These are phyloP conservation scores for Zizania palustris DNA, from an alignment of 202 grass and related monocot genomes.

Conservation along the genomic window DNA sequence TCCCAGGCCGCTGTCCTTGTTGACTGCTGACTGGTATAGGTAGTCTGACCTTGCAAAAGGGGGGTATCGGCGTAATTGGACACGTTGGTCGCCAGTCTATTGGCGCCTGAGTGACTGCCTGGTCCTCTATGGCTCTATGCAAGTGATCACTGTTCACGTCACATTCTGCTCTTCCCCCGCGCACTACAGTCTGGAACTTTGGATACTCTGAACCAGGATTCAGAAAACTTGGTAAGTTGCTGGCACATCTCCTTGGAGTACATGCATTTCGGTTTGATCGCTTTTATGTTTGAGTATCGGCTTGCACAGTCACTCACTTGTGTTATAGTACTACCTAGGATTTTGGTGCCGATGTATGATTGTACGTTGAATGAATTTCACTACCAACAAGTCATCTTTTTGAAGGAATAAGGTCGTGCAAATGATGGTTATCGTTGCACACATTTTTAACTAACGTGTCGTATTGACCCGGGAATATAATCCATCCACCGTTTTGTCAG, in stretches of 20 bases:
- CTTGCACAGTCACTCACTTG: no score
- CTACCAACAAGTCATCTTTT: neutral
- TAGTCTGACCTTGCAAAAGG: conserved; percentile 31
- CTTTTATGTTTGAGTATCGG: neutral
- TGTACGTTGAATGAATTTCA: neutral
- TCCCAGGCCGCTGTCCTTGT: conserved; percentile 32
- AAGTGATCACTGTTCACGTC: neutral
- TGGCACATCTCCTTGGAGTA: neutral
- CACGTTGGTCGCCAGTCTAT: neutral
- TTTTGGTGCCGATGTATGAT: neutral
- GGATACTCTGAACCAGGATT: conserved; percentile 32
- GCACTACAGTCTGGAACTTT: conserved; percentile 18
- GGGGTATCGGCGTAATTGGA: conserved; percentile 27
- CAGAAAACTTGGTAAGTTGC: neutral
- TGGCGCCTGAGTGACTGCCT: neutral
- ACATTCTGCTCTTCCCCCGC: neutral
- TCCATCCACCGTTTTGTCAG: neutral
- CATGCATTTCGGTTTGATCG: neutral
- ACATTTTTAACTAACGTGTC: no score
- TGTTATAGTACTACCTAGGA: neutral
- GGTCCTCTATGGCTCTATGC: conserved; percentile 16
- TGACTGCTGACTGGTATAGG: conserved; percentile 52
- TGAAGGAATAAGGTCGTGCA: neutral
- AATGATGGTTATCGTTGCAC: neutral
- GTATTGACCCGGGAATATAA: neutral